phyloP scores from a whole-genome alignment of 2,329 filamentous ascomycete species.

The Fusarium fracticaudum region DNA sequence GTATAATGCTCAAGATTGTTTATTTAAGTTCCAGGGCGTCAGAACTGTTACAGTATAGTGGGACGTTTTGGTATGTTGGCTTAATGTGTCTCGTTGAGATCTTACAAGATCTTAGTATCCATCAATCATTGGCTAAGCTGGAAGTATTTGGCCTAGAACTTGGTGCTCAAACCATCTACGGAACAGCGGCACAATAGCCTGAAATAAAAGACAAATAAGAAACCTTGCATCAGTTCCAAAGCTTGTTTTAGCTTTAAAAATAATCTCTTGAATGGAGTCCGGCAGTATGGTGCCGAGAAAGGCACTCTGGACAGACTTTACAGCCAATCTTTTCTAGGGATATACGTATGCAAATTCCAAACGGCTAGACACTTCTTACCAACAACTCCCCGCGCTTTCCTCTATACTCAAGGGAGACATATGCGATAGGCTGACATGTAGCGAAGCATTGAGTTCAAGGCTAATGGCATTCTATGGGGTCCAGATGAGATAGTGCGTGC shows the following conservation, averaged over 20 bases:
- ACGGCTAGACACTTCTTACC: not conserved
- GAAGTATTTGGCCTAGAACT: no score
- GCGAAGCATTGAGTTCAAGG: not conserved
- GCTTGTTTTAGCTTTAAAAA: not conserved
- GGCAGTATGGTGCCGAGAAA: not conserved
- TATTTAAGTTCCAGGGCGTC: no score
- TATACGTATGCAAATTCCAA: not conserved
- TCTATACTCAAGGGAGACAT: not conserved
- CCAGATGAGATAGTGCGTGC: not conserved
- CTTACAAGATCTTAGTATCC: no score
- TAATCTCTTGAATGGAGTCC: rapidly evolving
- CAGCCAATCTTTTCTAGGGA: not conserved
- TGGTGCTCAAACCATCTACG: not conserved
- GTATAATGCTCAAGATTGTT: no score
- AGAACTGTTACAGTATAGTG: no score
- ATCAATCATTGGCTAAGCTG: no score
- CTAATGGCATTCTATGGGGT: not conserved
- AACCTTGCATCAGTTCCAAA: not conserved
- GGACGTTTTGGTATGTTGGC: no score
- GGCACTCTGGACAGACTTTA: not conserved
- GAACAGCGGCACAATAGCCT: no score
- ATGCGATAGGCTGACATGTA: not conserved
- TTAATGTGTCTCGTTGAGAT: no score
- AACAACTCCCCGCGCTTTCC: not conserved
- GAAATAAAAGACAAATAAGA: not conserved